Evolutionary conservation across 163 green algal genomes (phyloP).

Genomic region (Scenedesmus sp.): DNA sequence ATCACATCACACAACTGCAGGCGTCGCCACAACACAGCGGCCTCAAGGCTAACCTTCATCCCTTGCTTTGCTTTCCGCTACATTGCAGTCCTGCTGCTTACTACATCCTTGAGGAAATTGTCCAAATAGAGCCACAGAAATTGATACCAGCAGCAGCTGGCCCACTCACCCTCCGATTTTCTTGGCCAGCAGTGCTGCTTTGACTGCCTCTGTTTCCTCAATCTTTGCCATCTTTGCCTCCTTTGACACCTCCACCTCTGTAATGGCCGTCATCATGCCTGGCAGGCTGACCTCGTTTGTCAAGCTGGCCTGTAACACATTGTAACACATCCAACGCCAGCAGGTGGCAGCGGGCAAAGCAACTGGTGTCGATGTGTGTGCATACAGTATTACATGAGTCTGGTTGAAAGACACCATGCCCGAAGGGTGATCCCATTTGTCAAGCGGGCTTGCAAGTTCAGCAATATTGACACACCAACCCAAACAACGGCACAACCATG

Average conservation of each 20-base stretch:
- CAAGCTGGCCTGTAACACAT: slow-evolving; percentile 16
- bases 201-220: slow-evolving; percentile 46
- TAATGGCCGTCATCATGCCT: slow-evolving; percentile 57
- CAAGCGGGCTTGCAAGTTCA: no score
- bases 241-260: slow-evolving; percentile 55
- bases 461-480: no score
- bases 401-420: no score
- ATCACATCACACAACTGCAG: not conserved
- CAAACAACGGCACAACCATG: not conserved
- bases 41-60: no score
- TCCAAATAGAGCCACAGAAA: not conserved
- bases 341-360: no score
- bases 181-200: slow-evolving; percentile 9
- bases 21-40: not conserved
- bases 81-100: no score
- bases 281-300: slow-evolving; percentile 47
- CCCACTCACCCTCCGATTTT: not conserved
- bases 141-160: not conserved
- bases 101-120: no score
- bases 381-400: no score
- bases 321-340: not conserved
- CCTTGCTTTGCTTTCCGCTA: no score
- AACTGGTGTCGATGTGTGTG: no score
- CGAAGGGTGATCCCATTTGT: no score
- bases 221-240: slow-evolving; percentile 41